Evolutionary conservation across 805 yeast genomes (phyloP).

Genomic region (Candida coleopterorum): DNA sequence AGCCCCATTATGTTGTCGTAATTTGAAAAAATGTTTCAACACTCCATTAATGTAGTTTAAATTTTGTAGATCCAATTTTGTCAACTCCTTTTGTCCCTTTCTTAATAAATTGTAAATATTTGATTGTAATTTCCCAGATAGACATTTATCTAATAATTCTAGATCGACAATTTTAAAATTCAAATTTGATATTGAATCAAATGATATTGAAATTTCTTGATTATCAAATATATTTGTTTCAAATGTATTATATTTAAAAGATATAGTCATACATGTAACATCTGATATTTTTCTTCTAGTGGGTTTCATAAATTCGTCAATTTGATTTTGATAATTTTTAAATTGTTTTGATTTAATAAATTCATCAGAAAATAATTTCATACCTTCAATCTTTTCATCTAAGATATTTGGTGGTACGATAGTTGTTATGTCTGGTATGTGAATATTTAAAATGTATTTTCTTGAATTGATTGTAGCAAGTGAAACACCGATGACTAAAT

Average conservation of each 20-base stretch:
- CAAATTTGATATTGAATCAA: slow-evolving; percentile 22
- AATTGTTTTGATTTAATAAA: not conserved
- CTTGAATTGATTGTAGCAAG: slow-evolving; percentile 32
- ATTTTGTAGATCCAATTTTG: slow-evolving; percentile 25
- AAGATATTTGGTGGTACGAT: not conserved
- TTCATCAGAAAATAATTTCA: not conserved
- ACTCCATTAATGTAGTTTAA: slow-evolving; percentile 28
- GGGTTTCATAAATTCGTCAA: slow-evolving; percentile 2
- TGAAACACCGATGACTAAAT: slow-evolving; percentile 27
- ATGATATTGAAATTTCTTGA: slow-evolving; percentile 19
- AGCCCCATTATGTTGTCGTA: slow-evolving; percentile 24
- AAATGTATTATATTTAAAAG: slow-evolving; percentile 30
- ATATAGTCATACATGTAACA: slow-evolving; percentile 31
- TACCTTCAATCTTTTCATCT: not conserved
- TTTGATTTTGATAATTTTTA: not conserved
- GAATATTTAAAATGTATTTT: slow-evolving; percentile 32
- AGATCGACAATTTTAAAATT: slow-evolving; percentile 19
- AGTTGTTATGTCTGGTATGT: slow-evolving; percentile 39
- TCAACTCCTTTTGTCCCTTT: slow-evolving; percentile 9
- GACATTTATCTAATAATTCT: slow-evolving; percentile 22
- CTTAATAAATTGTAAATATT: slow-evolving; percentile 10
- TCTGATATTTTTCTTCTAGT: slow-evolving; percentile 1
- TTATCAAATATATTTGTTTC: slow-evolving; percentile 30
- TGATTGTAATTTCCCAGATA: slow-evolving; percentile 20
- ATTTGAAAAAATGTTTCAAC: slow-evolving; percentile 27